Percentiles rank a stretch among this genome's conserved stretches.
phyloP scores from a whole-genome alignment of 768 basidiomycete species.

The Lepiota venenata region DNA sequence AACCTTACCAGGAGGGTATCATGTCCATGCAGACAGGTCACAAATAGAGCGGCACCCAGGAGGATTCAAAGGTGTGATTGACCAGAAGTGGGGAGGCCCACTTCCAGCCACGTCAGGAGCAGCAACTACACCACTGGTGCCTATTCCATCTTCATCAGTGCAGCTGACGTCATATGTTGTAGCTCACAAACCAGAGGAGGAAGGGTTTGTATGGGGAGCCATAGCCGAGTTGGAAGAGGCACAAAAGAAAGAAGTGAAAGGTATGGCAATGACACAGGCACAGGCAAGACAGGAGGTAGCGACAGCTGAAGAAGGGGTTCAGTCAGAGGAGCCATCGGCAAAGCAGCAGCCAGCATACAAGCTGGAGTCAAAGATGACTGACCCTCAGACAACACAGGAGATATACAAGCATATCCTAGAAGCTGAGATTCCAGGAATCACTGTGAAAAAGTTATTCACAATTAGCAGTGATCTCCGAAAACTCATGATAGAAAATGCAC shows the following conservation, averaged over 20 bases:
- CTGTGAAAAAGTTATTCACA: slow-evolving; percentile 11
- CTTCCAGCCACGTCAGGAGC: no score
- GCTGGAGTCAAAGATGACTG: slow-evolving; percentile 13
- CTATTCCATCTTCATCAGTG: no score
- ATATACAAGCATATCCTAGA: slow-evolving; percentile 11
- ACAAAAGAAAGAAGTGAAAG: slow-evolving; percentile 1
- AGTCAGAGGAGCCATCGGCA: no score
- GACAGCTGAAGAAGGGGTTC: neutral
- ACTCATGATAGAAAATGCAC: slow-evolving; percentile 7
- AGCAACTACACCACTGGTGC: no score
- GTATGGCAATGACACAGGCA: neutral
- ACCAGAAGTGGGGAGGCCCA: no score
- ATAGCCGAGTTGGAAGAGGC: slow-evolving; percentile 1
- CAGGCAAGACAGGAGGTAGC: slow-evolving; percentile 2
- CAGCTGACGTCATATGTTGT: no score
- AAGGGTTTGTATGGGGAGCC: slow-evolving; percentile 1
- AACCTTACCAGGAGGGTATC: no score
- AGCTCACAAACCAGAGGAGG: no score
- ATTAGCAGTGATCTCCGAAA: slow-evolving; percentile 15
- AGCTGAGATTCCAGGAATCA: slow-evolving; percentile 7
- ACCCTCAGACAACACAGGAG: neutral
- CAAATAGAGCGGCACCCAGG: no score
- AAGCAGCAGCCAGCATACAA: slow-evolving; percentile 10
- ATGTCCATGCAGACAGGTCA: no score
- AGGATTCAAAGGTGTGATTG: no score